Percentiles rank a stretch among this genome's conserved stretches.
These are phyloP conservation scores for Aspergillus hortae DNA, from an alignment of 2,329 filamentous ascomycete species.

Conservation along the genomic window DNA sequence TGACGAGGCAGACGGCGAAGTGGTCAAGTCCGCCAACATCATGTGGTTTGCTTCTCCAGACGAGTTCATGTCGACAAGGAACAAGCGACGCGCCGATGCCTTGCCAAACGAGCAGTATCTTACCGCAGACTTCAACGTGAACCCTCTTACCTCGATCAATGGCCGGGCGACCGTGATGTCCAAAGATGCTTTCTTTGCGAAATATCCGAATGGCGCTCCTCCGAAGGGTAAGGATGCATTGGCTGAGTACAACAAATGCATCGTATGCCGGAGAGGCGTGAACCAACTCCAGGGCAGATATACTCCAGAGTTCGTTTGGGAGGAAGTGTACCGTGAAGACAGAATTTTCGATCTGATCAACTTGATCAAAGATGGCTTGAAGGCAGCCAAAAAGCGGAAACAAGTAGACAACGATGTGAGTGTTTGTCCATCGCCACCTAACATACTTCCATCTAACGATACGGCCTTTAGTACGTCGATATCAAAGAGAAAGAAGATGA, in stretches of 20 bases:
- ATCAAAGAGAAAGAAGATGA: slow-evolving; percentile 32
- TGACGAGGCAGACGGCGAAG: slow-evolving; percentile 54
- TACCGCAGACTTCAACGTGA: slow-evolving; percentile 80
- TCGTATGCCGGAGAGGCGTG: slow-evolving; percentile 84
- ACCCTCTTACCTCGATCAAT: slow-evolving; percentile 83
- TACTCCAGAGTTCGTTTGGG: slow-evolving; percentile 89
- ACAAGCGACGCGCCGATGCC: slow-evolving; percentile 77
- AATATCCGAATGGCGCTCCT: slow-evolving; percentile 71
- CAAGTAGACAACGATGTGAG: slow-evolving; percentile 37
- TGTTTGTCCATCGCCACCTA: background rate
- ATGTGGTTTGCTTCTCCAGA: slow-evolving; percentile 91
- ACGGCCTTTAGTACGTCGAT: slow-evolving; percentile 32
- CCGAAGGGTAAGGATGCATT: slow-evolving; percentile 59
- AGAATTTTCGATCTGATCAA: slow-evolving; percentile 64
- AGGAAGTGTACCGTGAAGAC: slow-evolving; percentile 70
- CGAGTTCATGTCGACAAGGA: slow-evolving; percentile 78
- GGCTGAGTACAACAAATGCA: slow-evolving; percentile 76
- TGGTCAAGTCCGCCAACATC: slow-evolving; percentile 73
- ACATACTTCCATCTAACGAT: slow-evolving; percentile 7
- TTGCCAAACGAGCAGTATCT: slow-evolving; percentile 89
- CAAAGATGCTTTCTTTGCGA: slow-evolving; percentile 60
- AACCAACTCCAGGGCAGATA: slow-evolving; percentile 87
- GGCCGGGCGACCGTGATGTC: slow-evolving; percentile 83
- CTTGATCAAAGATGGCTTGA: slow-evolving; percentile 62
- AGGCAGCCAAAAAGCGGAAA: slow-evolving; percentile 60